Evolutionary conservation across 139 green algal genomes (phyloP).

Genomic region (Eudorina sp.): DNA sequence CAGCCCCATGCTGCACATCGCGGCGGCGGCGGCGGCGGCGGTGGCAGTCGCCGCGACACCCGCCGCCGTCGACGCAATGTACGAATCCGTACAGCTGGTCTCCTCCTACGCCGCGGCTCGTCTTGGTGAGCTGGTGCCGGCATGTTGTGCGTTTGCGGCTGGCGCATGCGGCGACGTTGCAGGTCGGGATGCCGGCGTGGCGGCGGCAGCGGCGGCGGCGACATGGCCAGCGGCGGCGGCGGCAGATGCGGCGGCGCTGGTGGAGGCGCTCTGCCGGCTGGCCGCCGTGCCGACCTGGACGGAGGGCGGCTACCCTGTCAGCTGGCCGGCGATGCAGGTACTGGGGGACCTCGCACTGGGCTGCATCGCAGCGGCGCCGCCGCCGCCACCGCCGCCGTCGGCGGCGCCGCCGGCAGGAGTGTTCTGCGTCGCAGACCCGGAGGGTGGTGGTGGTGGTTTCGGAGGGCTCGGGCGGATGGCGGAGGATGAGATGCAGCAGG

Average conservation of each 20-base stretch:
- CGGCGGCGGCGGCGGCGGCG: neutral
- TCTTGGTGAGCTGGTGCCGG: conserved; percentile 10
- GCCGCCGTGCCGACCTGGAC: neutral
- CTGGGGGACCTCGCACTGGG: conserved; percentile 36
- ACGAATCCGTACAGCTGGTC: conserved; percentile 36
- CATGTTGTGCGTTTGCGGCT: neutral
- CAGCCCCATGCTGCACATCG: conserved; percentile 8
- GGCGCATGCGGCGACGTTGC: too few species aligned
- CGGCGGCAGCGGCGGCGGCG: neutral
- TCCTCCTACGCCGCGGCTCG: conserved; percentile 29
- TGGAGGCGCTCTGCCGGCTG: neutral
- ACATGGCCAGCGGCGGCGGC: neutral
- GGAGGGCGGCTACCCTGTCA: conserved; percentile 1
- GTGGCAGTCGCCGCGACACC: conserved; percentile 13
- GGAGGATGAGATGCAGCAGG: neutral
- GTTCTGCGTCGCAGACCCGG: neutral
- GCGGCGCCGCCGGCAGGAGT: neutral
- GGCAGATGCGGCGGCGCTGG: neutral
- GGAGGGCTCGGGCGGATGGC: neutral
- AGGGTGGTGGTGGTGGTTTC: too few species aligned
- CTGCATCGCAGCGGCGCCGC: neutral
- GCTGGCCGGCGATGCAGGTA: neutral
- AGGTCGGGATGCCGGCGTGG: too few species aligned
- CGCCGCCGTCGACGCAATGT: neutral
- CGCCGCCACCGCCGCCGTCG: neutral